phyloP scores from a whole-genome alignment of 768 basidiomycete species.

The Pleurotus cornucopiae region DNA sequence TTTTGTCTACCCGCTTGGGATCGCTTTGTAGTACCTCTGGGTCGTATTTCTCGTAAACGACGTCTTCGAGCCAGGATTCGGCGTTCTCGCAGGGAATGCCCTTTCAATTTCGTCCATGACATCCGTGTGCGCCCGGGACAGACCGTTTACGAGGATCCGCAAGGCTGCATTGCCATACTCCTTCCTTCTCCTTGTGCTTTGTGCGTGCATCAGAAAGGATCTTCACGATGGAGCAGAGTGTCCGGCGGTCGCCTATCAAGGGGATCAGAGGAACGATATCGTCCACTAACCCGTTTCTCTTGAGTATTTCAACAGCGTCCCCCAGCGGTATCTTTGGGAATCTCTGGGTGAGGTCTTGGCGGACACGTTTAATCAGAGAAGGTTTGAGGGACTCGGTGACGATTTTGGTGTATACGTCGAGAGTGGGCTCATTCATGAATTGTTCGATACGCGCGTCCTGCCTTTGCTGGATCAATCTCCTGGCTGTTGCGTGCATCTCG shows the following conservation, averaged over 20 bases:
- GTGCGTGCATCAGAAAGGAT: neutral
- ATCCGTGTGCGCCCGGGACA: neutral
- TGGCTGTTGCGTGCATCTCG: neutral
- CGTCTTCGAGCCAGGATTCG: neutral
- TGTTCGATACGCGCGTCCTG: neutral
- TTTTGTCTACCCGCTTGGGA: neutral
- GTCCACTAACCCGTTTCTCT: neutral
- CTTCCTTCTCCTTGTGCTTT: neutral
- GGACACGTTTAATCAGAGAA: neutral
- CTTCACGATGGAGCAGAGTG: neutral
- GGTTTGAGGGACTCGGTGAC: neutral
- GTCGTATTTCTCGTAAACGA: neutral
- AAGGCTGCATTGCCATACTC: no score
- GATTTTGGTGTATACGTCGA: neutral
- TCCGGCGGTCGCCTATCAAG: neutral
- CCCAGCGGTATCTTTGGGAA: neutral
- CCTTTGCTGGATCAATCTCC: neutral
- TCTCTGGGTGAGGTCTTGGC: neutral
- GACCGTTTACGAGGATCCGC: neutral
- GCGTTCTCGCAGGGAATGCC: neutral
- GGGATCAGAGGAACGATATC: neutral
- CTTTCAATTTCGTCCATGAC: neutral
- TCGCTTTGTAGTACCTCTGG: neutral
- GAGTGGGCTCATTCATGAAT: neutral
- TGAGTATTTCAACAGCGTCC: neutral